These are phyloP conservation scores for Aspergillus carbonarius DNA, from an alignment of 2,329 filamentous ascomycete species.

Conservation along the genomic window DNA sequence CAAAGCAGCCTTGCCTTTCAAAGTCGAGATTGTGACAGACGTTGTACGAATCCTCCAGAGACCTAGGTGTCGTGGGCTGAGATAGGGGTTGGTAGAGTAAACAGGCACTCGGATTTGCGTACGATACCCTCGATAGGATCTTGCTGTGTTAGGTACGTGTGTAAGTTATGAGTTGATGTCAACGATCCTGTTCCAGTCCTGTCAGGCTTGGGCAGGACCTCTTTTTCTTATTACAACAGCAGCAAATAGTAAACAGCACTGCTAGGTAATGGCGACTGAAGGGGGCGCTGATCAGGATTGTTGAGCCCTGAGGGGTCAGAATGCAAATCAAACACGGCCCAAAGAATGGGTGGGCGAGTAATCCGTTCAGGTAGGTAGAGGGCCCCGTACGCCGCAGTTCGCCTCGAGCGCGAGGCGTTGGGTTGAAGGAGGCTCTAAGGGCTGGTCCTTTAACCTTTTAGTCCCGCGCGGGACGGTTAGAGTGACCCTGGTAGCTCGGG, in stretches of 20 bases:
- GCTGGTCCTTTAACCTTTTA: not conserved
- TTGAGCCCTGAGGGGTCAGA: not conserved
- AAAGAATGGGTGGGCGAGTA: not conserved
- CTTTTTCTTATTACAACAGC: not conserved
- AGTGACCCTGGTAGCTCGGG: not conserved
- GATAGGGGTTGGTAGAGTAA: not conserved
- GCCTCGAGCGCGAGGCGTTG: conserved; percentile 1
- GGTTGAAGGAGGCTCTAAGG: conserved; percentile 1
- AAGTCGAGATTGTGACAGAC: not conserved
- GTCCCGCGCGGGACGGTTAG: not conserved
- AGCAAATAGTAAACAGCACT: not conserved
- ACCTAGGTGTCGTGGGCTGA: not conserved
- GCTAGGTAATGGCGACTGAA: not conserved
- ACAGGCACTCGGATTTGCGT: not conserved
- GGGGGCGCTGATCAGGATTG: not conserved
- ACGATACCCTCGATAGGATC: not conserved
- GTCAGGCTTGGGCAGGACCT: not conserved
- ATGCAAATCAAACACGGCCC: not conserved
- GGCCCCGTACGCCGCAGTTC: not conserved
- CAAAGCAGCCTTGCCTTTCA: not conserved
- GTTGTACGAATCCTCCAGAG: not conserved
- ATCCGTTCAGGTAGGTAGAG: not conserved
- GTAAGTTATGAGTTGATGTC: not conserved
- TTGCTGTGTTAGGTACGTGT: not conserved
- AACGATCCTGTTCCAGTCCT: not conserved